Conservation (phyloP, 176 grass and related monocot species). For the Triticum monococcum region DNA sequence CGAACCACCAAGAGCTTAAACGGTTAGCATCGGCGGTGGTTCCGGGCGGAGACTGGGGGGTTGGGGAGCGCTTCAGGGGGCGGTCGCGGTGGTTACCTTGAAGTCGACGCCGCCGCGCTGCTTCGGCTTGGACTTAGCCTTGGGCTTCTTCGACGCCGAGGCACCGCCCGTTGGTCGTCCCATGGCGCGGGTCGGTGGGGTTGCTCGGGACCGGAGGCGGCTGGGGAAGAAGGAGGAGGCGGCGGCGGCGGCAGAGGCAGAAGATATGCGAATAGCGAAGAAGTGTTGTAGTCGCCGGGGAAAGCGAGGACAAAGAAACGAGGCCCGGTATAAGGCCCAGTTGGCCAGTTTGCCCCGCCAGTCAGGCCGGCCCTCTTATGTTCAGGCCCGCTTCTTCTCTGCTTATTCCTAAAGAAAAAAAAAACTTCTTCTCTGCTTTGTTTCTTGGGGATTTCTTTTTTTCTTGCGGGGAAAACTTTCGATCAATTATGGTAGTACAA, state of each 20-base stretch:
- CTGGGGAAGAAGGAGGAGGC: not conserved
- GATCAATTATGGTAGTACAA: too few relatives aligned
- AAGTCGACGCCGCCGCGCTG: slow-evolving; percentile 66
- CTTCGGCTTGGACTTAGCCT: slow-evolving; percentile 47
- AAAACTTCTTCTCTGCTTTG: too few relatives aligned
- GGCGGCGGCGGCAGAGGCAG: not conserved
- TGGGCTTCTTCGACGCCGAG: slow-evolving; percentile 39
- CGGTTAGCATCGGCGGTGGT: not conserved
- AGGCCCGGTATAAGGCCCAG: not conserved
- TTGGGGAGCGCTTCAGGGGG: not conserved
- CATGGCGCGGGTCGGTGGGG: slow-evolving; percentile 19
- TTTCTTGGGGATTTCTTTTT: too few relatives aligned
- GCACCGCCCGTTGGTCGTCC: slow-evolving; percentile 39
- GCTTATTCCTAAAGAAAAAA: too few relatives aligned
- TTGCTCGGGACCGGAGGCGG: not conserved
- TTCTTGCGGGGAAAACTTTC: too few relatives aligned
- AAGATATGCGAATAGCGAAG: not conserved
- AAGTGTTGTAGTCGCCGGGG: not conserved
- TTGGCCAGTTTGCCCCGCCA: not conserved
- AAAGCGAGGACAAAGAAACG: not conserved
- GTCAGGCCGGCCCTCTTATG: not conserved
- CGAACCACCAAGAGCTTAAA: not conserved
- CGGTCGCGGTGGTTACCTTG: slow-evolving; percentile 35
- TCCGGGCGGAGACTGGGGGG: not conserved
- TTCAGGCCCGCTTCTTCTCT: too few relatives aligned